Percentiles rank a stretch among this genome's conserved stretches.
Evolutionary conservation across 805 yeast species (phyloP).

Genomic region (Komagataella ulmi): DNA sequence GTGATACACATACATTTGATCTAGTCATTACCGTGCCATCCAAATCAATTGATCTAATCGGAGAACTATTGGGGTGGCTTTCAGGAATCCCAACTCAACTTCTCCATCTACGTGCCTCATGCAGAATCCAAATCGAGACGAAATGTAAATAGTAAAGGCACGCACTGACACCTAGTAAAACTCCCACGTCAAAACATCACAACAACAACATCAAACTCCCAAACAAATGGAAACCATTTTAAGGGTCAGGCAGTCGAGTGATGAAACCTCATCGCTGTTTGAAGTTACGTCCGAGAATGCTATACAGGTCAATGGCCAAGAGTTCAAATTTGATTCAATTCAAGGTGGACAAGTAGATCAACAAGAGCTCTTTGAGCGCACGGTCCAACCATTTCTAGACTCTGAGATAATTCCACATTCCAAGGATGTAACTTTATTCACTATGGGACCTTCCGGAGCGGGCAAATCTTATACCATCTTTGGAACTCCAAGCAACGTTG

Average conservation of each 20-base stretch:
- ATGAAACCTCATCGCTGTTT: conserved; percentile 9
- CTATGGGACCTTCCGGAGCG: conserved; percentile 40
- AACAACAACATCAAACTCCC: neutral
- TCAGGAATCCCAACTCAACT: conserved; percentile 1
- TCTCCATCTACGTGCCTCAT: conserved; percentile 4
- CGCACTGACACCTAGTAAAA: neutral
- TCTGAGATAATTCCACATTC: conserved; percentile 13
- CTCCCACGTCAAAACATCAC: neutral
- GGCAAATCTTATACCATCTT: conserved; percentile 31
- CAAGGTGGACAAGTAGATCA: conserved; percentile 19
- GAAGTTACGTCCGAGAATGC: conserved; percentile 9
- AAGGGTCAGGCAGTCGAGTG: neutral
- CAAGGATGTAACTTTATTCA: conserved; percentile 28
- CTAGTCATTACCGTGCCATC: neutral
- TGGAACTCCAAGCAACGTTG: conserved; percentile 8
- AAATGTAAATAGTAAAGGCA: conserved; percentile 4
- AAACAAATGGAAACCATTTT: neutral
- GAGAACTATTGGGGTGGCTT: neutral
- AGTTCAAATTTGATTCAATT: conserved; percentile 8
- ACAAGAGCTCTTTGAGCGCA: conserved; percentile 20
- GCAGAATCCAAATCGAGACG: conserved; percentile 6
- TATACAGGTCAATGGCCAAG: neutral
- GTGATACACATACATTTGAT: too few relatives aligned
- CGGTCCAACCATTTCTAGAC: conserved; percentile 20
- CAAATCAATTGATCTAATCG: neutral